Evolutionary conservation across 78 protist genomes (phyloP), one percentile per base, ranked within the genome.

Genomic region (Dictyostelium capitatum): DNA sequence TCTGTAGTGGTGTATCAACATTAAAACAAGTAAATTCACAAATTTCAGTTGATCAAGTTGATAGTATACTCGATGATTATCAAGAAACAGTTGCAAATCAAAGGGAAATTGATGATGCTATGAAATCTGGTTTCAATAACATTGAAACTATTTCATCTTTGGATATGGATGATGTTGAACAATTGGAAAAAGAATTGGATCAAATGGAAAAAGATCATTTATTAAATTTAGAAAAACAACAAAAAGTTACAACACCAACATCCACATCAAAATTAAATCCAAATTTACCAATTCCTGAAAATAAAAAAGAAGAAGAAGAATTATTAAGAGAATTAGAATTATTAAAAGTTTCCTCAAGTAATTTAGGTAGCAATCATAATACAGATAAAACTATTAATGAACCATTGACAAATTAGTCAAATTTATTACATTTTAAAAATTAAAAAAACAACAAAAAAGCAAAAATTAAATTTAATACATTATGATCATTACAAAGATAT

Each of bases 61-160:
- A 85, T 32, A 56, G 64, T 17, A 47, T 85, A 4, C 64, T 85
- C 28, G 92, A 85, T 30, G 83, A 85, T 51, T 75, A 54, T 75
- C 73, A 75, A 73, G 92, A 85, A 25, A 69, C 67, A 7, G 46
- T 85, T 20, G 30, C 79, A n/a, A 47, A 85, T 75, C 92, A 85
- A 41, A 85, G 67, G 47, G 92, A 85, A 62, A 85, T 85, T 75
- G 92, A 85, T 41, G 92, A 85, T 28, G 92, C 83, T 25, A n/a
- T 85, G 19, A 53, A 37, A 48, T 11, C 78, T 14, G 92, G 92
- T 28, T 48, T 82, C 32, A 41, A 11, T 6, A 46, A 64, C 14
- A 53, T 23, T 6, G 37, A 46, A 32, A 23, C 80, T n/a, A 20
- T 57, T 15, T n/a, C 51, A 5, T 62, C 82, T 6, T 11, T 47